These are phyloP conservation scores for Steccherinum ochraceum DNA, from an alignment of 768 basidiomycete genomes.

Conservation along the genomic window DNA sequence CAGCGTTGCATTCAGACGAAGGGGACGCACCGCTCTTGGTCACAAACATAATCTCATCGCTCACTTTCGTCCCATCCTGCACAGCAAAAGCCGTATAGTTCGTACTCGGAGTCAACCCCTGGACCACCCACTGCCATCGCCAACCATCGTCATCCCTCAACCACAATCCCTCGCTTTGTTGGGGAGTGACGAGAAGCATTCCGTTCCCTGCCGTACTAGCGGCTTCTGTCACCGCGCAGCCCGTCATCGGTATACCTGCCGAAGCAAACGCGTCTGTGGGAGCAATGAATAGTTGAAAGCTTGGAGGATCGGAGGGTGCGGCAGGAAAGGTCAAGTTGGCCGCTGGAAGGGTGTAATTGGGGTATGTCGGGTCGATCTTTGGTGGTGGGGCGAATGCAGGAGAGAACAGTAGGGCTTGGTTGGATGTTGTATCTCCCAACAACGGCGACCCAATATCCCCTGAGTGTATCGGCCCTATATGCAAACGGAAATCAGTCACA, in stretches of 20 bases:
- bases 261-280: conserved; percentile 38
- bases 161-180: conserved; percentile 47
- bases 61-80: conserved; percentile 48
- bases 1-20: not conserved
- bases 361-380: conserved; percentile 42
- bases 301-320: conserved; percentile 27
- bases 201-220: conserved; percentile 12
- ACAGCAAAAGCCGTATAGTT: conserved; percentile 78
- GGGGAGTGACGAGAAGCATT: conserved; percentile 26
- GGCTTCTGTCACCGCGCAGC: conserved; percentile 46
- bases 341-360: conserved; percentile 69
- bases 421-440: conserved; percentile 69
- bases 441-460: conserved; percentile 39
- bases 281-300: conserved; percentile 49
- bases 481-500: not conserved
- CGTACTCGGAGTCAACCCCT: conserved; percentile 51
- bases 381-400: conserved; percentile 37
- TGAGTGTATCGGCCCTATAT: conserved; percentile 44
- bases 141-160: conserved; percentile 51
- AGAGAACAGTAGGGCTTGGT: conserved; percentile 70
- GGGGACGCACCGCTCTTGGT: conserved; percentile 64
- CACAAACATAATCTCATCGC: conserved; percentile 61
- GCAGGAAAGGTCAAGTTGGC: conserved; percentile 44
- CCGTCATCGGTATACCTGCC: conserved; percentile 44
- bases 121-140: conserved; percentile 63